phyloP scores from a whole-genome alignment of 2,329 filamentous ascomycete species.

The Fusarium irregulare region DNA sequence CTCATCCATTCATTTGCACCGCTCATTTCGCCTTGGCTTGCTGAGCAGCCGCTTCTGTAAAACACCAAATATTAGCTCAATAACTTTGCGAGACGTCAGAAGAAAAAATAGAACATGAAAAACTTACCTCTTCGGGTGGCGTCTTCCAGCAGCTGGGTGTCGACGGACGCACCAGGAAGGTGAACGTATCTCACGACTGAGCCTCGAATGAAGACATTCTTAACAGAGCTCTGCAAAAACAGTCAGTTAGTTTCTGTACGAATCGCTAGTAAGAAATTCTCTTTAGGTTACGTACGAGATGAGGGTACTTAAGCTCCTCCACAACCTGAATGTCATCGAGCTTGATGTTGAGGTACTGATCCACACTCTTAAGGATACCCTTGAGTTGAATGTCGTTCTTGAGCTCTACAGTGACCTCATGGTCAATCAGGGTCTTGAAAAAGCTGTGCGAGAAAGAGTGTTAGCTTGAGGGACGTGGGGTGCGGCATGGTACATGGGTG shows the following conservation, averaged over 20 bases:
- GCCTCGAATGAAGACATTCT: slow-evolving; percentile 95
- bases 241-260: background rate
- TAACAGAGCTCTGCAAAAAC: slow-evolving; percentile 73
- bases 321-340: slow-evolving; percentile 94
- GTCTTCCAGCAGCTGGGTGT: slow-evolving; percentile 88
- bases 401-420: slow-evolving; percentile 96
- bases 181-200: slow-evolving; percentile 95
- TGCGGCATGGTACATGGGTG: background rate
- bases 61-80: slow-evolving; percentile 18
- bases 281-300: slow-evolving; percentile 71
- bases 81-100: background rate
- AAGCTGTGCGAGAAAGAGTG: slow-evolving; percentile 67
- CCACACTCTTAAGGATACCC: slow-evolving; percentile 94
- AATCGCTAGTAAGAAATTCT: background rate
- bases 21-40: slow-evolving; percentile 66
- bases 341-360: slow-evolving; percentile 99
- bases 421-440: slow-evolving; percentile 98
- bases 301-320: slow-evolving; percentile 94
- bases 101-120: background rate
- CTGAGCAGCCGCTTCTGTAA: slow-evolving; percentile 66
- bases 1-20: slow-evolving; percentile 1
- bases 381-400: slow-evolving; percentile 99
- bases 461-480: slow-evolving; percentile 6
- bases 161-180: slow-evolving; percentile 82
- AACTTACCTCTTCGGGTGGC: slow-evolving; percentile 83